Conservation (phyloP, 2,329 filamentous ascomycete genomes). For the Calonectria pteridis region DNA sequence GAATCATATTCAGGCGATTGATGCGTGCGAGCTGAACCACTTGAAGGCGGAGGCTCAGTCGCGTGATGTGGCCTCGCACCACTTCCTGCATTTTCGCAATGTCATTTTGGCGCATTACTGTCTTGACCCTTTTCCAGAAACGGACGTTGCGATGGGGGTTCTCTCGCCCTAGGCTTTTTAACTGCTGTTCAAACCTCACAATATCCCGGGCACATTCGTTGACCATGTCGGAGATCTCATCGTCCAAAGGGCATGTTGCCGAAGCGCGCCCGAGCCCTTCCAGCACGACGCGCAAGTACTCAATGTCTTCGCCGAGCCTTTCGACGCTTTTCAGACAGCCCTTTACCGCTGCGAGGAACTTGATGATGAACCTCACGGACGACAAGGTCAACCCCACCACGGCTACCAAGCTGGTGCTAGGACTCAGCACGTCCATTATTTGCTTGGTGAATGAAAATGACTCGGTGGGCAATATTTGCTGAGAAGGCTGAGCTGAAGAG, state of each 20-base stretch:
- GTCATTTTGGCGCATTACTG: neutral
- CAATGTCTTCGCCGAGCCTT: neutral
- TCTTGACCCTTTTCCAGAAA: neutral
- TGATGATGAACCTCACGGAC: neutral
- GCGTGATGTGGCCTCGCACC: neutral
- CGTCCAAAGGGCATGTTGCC: neutral
- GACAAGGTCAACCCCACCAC: neutral
- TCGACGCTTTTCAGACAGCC: neutral
- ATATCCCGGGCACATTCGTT: neutral
- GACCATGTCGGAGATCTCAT: neutral
- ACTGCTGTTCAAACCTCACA: neutral
- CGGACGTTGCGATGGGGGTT: neutral
- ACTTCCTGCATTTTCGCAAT: neutral
- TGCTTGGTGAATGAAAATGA: neutral
- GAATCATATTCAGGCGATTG: neutral
- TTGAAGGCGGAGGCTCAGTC: neutral
- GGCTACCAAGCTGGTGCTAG: neutral
- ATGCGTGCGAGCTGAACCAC: neutral
- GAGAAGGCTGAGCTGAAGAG: neutral
- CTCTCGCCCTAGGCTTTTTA: neutral
- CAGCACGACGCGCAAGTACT: neutral
- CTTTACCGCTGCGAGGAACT: neutral
- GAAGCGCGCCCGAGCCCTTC: neutral
- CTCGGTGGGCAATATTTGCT: neutral
- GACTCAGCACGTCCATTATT: neutral